phyloP scores from a whole-genome alignment of 1,284 basidiomycete genomes.

The Irpex rosettiformis region DNA sequence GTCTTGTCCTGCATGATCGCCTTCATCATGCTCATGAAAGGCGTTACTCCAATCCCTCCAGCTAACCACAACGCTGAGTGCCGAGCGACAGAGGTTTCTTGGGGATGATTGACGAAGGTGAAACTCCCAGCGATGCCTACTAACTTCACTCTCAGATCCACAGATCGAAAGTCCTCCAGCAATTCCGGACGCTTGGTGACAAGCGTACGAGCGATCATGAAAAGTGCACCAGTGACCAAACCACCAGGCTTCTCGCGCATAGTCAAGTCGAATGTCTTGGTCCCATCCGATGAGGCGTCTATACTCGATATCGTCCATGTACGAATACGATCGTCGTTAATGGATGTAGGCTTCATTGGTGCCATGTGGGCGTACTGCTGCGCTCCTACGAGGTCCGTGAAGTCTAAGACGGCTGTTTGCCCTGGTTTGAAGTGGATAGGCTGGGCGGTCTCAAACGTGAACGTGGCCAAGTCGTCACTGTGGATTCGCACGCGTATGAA shows the following conservation, averaged over 20 bases:
- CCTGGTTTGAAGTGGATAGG: constrained; percentile 43
- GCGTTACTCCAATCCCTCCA: constrained; percentile 58
- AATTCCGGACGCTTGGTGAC: constrained; percentile 34
- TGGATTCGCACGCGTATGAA: constrained; percentile 41
- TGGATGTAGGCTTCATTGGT: constrained; percentile 36
- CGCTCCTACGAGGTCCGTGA: constrained; percentile 45
- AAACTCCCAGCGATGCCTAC: constrained; percentile 39
- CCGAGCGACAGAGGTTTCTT: background rate
- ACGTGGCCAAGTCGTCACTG: constrained; percentile 48
- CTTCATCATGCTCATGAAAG: constrained; percentile 49
- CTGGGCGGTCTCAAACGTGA: constrained; percentile 42
- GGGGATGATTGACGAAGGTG: constrained; percentile 20
- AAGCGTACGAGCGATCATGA: constrained; percentile 42
- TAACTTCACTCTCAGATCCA: constrained; percentile 29
- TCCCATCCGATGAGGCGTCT: constrained; percentile 18
- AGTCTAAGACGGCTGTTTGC: constrained; percentile 53
- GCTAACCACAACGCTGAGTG: constrained; percentile 44
- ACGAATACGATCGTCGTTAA: constrained; percentile 63
- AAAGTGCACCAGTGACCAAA: constrained; percentile 48
- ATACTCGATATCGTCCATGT: constrained; percentile 60
- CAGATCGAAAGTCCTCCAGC: constrained; percentile 33
- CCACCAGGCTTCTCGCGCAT: constrained; percentile 52
- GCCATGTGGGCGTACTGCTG: constrained; percentile 50
- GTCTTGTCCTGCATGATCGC: constrained; percentile 21
- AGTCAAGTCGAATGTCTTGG: constrained; percentile 39